Conservation (phyloP, 257 asterid species). For the Cinchona pubescens region DNA sequence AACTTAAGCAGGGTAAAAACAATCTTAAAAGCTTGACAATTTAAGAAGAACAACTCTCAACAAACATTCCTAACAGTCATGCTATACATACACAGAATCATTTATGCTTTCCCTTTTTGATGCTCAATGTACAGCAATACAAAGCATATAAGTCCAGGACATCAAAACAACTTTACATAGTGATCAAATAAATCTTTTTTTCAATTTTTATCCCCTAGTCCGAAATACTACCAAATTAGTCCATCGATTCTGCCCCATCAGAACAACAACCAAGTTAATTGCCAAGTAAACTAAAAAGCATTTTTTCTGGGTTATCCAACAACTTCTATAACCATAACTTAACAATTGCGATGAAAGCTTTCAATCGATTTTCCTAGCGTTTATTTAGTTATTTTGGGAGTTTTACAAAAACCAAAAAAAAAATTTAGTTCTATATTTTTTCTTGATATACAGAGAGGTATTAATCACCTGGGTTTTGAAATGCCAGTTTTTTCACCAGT, state of each 20-base stretch:
- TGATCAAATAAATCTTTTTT: background rate
- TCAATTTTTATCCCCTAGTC: background rate
- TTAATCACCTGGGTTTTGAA: slow-evolving; percentile 72
- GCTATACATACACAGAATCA: background rate
- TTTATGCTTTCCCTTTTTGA: background rate
- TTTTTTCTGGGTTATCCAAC: background rate
- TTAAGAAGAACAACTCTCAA: background rate
- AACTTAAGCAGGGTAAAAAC: background rate
- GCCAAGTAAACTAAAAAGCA: background rate
- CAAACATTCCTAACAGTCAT: background rate
- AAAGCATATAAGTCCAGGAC: background rate
- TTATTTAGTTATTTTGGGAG: background rate
- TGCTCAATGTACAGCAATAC: background rate
- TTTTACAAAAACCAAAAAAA: background rate
- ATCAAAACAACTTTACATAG: background rate
- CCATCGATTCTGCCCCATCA: too few species aligned
- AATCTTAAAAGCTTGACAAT: background rate
- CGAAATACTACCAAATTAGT: background rate
- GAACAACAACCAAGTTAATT: background rate
- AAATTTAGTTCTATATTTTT: background rate
- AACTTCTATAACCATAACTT: background rate
- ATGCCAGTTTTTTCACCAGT: slow-evolving; percentile 75
- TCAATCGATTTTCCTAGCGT: too few species aligned
- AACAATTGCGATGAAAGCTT: background rate
- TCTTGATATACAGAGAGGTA: background rate